Base-by-base conservation (phyloP, 306 rosid species). In the Vigna reflexopilosa region DNA sequence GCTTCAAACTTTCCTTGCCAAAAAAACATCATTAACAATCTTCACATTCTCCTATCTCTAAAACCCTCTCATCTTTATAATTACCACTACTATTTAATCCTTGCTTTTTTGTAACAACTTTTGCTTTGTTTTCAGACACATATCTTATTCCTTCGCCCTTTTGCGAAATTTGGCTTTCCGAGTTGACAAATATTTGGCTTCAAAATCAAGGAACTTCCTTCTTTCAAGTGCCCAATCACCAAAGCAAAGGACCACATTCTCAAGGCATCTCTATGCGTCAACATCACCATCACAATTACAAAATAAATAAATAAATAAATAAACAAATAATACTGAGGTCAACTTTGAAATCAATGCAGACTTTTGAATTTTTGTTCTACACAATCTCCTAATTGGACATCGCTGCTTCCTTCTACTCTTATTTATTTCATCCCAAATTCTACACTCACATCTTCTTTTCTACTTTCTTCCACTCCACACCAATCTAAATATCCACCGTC, bases 261-360 rank as follows among this genome's bases (percentile, higher is more conserved):
- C 40, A 59, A 61, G 81, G 70, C 75, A 79, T 80, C 82, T 81
- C 58, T 66, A 71, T 80, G 76, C 68, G 70, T 79, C 63, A 77
- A 58, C 77, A 63, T 54, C 70, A 38, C 6, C 38, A 42, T 67
- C 42, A 38, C 2, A 65, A 72, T 36, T 40, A 40, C 9, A 40
- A 9, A 22, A 7, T 40, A 40, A 34, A 34, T 9, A 2, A 42
- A 1, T 8, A 63, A 75, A 67, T 40, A 40, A 34, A 34, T 9
- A 2, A 42, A 1, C 4, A 63, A 75, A 67, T 51, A 50, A 79
- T 30, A 47, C 30, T 14, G 36, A 52, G 70, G 92, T 89, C 90
- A 89, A 91, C 90, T 81, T 83, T 83, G 86, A 87, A 87, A 86
- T 86, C 86, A 73, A 81, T 81, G 84, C 40, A 51, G 49, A 76